phyloP scores from a whole-genome alignment of 495 filamentous ascomycete species.

The Talaromyces liani region DNA sequence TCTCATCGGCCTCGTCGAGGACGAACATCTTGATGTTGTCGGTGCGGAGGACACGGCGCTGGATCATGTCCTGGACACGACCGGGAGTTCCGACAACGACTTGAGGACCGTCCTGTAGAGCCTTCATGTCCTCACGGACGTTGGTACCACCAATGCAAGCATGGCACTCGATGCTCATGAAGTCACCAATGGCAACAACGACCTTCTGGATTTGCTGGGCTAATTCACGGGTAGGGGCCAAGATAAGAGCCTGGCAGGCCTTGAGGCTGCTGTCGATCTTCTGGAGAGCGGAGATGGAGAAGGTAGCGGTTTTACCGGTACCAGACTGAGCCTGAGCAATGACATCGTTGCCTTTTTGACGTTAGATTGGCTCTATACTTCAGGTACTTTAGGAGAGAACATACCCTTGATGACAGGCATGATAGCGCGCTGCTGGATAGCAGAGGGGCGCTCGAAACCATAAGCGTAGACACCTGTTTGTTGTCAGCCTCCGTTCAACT shows the following conservation, averaged over 20 bases:
- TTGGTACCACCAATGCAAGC: conserved; percentile 98
- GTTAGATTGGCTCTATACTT: too few relatives aligned
- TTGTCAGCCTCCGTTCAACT: conserved; percentile 1
- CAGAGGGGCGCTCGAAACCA: conserved; percentile 98
- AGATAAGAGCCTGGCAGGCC: conserved; percentile 91
- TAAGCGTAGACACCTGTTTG: conserved; percentile 90
- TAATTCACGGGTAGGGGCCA: conserved; percentile 94
- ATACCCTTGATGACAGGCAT: conserved; percentile 99
- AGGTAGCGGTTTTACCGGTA: conserved; percentile 98
- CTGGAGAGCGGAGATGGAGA: conserved; percentile 97
- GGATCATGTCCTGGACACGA: conserved; percentile 98
- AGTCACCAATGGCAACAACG: conserved; percentile 95
- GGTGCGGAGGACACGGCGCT: conserved; percentile 87
- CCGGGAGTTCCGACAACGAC: conserved; percentile 95
- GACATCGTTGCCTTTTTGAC: conserved; percentile 95
- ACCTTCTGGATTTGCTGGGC: conserved; percentile 99
- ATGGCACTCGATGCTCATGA: conserved; percentile 99
- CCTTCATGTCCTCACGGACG: conserved; percentile 95
- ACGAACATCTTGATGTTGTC: conserved; percentile 99
- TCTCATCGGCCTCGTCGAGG: conserved; percentile 97
- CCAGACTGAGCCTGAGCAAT: conserved; percentile 99
- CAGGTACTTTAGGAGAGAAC: too few relatives aligned
- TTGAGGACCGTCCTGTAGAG: conserved; percentile 91
- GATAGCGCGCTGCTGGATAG: conserved; percentile 98
- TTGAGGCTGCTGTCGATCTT: conserved; percentile 92